Conservation (phyloP, 2,329 filamentous ascomycete genomes). For the Cadophora sp. region DNA sequence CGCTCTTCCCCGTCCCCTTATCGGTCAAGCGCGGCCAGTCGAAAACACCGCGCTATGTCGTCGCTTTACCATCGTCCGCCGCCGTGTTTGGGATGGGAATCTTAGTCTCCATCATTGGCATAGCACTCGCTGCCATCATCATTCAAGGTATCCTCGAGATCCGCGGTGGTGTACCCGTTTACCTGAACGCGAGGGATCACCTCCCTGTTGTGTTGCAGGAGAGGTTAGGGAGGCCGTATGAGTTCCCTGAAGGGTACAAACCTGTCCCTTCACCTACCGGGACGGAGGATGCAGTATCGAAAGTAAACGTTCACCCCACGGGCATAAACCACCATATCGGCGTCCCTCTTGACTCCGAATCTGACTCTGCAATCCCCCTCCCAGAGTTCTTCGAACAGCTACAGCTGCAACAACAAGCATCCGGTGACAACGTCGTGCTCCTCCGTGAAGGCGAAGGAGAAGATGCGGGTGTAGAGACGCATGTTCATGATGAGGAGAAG, state of each 20-base stretch:
- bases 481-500: conserved; percentile 37
- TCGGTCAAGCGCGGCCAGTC: conserved; percentile 41
- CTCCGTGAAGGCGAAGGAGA: conserved; percentile 20
- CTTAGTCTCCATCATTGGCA: conserved; percentile 34
- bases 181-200: conserved; percentile 36
- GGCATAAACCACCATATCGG: conserved; percentile 22
- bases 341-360: conserved; percentile 12
- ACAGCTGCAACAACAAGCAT: conserved; percentile 23
- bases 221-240: conserved; percentile 38
- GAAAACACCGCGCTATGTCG: conserved; percentile 42
- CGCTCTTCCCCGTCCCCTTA: conserved; percentile 43
- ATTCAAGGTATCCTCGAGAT: conserved; percentile 43
- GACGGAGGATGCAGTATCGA: background rate
- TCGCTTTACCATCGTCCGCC: conserved; percentile 40
- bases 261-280: background rate
- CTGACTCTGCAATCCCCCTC: conserved; percentile 11
- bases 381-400: conserved; percentile 32
- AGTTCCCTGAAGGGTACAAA: conserved; percentile 34
- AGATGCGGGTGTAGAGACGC: conserved; percentile 30
- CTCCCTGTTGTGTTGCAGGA: conserved; percentile 39
- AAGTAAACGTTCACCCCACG: background rate
- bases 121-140: conserved; percentile 37
- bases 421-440: background rate
- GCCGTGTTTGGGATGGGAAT: conserved; percentile 35
- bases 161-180: conserved; percentile 35